Base-by-base conservation (phyloP, 2,329 filamentous ascomycete species). In the Alternaria atra region DNA sequence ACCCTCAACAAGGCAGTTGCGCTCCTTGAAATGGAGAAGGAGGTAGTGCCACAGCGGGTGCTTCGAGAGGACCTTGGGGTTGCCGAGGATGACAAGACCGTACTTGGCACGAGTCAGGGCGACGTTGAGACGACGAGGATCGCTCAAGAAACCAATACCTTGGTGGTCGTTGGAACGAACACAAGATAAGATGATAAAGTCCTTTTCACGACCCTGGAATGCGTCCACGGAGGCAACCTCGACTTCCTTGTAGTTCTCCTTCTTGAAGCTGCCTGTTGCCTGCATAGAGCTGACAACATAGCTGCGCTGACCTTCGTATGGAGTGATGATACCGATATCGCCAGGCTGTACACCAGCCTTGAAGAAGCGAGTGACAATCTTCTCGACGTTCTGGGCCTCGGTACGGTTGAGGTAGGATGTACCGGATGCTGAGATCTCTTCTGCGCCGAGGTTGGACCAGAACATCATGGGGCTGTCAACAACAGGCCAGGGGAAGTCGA, bases 281-380 rank as follows among this genome's bases (percentile, higher is more conserved):
- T 99, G 95, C 94, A 99, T 98, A n/a, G 94, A 97, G 77, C 92
- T 97, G 60, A 99, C 95, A 67, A 99, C 94, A 78, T 97, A 99
- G 81, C 94, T 97, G 74, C 95, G 91, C 81, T 99, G 95, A 60
- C 95, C 95, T 82, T 99, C 95, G 79, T 99, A 99, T 55, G 95
- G 95, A 15, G 95, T 99, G 75, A 99, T 98, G 73, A 99, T 95
- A 82, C 95, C 95, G 76, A 99, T 98, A 68, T 94, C 93, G 51
- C 86, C 85, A 5, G 95, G 94, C 75, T 94, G 91, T n/a, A 99
- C 95, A 48, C 94, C 94, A 25, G 96, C 95, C 81, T 97, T 98
- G 88, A 99, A 97, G 82, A 99, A 99, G 51, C 95, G 91, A 9
- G 94, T 97, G 42, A 99, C 93, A 61, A 97, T 94, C 85, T 99